Conservation (phyloP, 148 eudicot genomes). For the Oxyria digyna region DNA sequence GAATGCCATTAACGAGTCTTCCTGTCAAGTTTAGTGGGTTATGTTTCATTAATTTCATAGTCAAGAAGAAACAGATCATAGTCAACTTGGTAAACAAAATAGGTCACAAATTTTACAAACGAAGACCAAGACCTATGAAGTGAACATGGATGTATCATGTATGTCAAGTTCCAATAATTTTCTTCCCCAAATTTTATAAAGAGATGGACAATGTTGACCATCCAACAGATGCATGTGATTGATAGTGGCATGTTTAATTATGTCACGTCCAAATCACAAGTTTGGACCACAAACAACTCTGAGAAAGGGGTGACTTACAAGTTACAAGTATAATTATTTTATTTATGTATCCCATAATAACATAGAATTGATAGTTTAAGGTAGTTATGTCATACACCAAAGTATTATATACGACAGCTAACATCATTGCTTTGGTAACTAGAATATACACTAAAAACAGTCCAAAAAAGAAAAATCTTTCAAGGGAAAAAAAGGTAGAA, state of each 20-base stretch:
- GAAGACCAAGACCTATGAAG: background rate
- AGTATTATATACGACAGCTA: background rate
- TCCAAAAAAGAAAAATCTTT: too few relatives aligned
- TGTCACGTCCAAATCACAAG: background rate
- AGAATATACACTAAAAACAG: too few relatives aligned
- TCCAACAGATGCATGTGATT: background rate
- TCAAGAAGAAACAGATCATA: too few relatives aligned
- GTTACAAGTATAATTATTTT: background rate
- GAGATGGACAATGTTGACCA: background rate
- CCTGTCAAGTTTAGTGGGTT: background rate
- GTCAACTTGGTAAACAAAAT: too few relatives aligned
- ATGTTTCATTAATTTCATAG: background rate
- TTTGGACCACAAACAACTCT: background rate
- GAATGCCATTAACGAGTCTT: background rate
- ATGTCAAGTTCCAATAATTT: background rate
- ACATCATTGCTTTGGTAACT: background rate
- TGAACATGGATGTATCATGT: background rate
- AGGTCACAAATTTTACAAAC: background rate
- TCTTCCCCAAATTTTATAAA: background rate
- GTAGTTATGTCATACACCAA: background rate
- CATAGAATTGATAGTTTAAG: background rate
- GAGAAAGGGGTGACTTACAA: background rate
- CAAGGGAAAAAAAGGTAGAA: too few relatives aligned
- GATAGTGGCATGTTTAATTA: background rate
- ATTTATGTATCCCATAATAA: background rate